Percentiles rank a stretch among this genome's conserved stretches.
phyloP scores from a whole-genome alignment of 768 basidiomycete species.

The Kwoniella mangroviensis region DNA sequence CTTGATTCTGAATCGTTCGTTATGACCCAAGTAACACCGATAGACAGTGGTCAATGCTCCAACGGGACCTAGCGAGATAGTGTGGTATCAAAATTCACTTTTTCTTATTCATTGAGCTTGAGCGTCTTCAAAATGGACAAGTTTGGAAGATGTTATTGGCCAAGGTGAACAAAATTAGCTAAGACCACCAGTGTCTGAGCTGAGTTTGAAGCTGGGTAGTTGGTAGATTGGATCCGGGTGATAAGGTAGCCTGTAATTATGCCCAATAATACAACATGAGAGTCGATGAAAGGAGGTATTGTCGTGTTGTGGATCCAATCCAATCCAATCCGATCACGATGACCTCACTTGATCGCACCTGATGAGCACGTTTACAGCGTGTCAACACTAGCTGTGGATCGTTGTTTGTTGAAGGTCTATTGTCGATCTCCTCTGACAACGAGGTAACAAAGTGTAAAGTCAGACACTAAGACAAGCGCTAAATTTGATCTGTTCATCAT shows the following conservation, averaged over 20 bases:
- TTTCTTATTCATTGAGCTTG: background rate
- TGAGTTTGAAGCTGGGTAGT: background rate
- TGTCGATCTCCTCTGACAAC: background rate
- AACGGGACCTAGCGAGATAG: background rate
- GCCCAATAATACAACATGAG: background rate
- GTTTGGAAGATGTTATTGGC: background rate
- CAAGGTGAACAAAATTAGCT: background rate
- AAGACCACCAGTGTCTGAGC: conserved; percentile 5
- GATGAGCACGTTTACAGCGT: background rate
- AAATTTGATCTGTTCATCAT: background rate
- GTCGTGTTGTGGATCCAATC: background rate
- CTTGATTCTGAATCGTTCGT: too few species aligned
- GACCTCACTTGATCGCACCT: background rate
- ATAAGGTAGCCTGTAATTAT: too few species aligned
- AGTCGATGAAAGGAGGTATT: background rate
- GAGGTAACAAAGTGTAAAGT: background rate
- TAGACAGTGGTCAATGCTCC: background rate
- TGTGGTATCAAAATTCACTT: background rate
- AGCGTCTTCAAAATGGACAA: too few species aligned
- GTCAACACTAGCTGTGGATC: background rate
- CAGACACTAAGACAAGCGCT: background rate
- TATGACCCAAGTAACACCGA: background rate
- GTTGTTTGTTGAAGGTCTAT: background rate
- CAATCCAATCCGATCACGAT: background rate
- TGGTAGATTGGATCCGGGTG: too few species aligned